Evolutionary conservation across 2,329 filamentous ascomycete genomes (phyloP).

Genomic region (Calonectria multiphialidica): DNA sequence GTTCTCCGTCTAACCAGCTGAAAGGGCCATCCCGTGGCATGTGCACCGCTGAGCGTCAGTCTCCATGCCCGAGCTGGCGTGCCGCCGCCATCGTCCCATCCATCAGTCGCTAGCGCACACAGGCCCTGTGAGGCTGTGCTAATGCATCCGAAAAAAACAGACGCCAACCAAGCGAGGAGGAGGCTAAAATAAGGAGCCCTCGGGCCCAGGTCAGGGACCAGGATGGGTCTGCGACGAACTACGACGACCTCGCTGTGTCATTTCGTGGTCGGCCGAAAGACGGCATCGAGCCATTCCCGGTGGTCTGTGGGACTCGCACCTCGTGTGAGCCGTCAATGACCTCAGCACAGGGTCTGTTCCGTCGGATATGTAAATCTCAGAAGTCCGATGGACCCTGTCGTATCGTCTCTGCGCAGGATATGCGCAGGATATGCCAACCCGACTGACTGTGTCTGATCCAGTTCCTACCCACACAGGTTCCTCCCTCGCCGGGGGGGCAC

Average conservation of each 20-base stretch:
- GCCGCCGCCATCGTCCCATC: conserved; percentile 21
- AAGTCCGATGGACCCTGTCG: background rate
- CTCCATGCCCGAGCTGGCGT: background rate
- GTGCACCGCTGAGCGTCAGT: conserved; percentile 8
- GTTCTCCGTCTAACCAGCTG: background rate
- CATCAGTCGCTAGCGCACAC: conserved; percentile 18
- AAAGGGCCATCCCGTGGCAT: conserved; percentile 1
- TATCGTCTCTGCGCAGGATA: background rate
- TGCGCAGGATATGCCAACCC: background rate
- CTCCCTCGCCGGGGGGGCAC: background rate
- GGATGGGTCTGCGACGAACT: conserved; percentile 18
- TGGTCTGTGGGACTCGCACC: conserved; percentile 3
- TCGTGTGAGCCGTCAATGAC: conserved; percentile 19
- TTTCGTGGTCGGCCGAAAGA: conserved; percentile 16
- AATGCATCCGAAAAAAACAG: conserved; percentile 27
- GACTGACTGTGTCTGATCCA: background rate
- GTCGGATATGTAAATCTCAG: conserved; percentile 10
- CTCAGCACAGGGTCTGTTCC: background rate
- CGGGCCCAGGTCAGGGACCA: conserved; percentile 22
- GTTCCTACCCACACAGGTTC: background rate
- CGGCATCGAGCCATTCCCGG: conserved; percentile 16
- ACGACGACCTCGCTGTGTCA: conserved; percentile 11
- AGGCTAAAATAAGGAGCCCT: conserved; percentile 26
- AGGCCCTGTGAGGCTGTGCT: conserved; percentile 28
- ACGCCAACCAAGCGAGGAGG: conserved; percentile 5